phyloP scores from a whole-genome alignment of 2,329 filamentous ascomycete species.

The Sordariomycetes sp. region DNA sequence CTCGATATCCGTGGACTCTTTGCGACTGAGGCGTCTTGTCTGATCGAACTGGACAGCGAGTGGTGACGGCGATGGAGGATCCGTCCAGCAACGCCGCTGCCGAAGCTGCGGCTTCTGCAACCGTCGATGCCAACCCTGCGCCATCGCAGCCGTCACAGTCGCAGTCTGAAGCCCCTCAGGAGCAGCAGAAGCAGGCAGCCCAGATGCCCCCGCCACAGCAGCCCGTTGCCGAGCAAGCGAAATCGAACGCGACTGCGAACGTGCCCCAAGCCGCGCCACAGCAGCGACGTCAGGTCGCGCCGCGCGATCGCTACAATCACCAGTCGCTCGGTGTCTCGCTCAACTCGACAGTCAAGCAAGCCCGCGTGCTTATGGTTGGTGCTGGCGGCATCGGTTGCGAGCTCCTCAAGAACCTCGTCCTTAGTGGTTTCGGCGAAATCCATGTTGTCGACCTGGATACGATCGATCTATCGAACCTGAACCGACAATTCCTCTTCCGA shows the following conservation, averaged over 20 bases:
- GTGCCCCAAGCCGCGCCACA: slow-evolving; percentile 9
- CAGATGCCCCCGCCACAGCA: slow-evolving; percentile 10
- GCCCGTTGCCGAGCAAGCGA: slow-evolving; percentile 11
- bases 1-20: no score
- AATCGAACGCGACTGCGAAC: no score
- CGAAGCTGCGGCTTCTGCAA: neutral
- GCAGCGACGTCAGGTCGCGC: slow-evolving; percentile 15
- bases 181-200: slow-evolving; percentile 1
- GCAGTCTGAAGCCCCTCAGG: neutral
- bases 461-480: slow-evolving; percentile 95
- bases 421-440: slow-evolving; percentile 85
- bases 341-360: slow-evolving; percentile 59
- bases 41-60: no score
- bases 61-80: slow-evolving; percentile 1
- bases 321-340: slow-evolving; percentile 60
- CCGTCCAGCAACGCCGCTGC: neutral
- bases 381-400: slow-evolving; percentile 97
- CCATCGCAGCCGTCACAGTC: neutral
- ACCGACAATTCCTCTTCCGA: slow-evolving; percentile 93
- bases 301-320: slow-evolving; percentile 46
- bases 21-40: no score
- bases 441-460: slow-evolving; percentile 96
- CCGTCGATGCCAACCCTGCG: neutral
- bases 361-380: slow-evolving; percentile 85
- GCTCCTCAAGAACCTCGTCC: slow-evolving; percentile 89